Conservation (phyloP, 108 stramenopile species). For the Nannochloropsis oceanica region DNA sequence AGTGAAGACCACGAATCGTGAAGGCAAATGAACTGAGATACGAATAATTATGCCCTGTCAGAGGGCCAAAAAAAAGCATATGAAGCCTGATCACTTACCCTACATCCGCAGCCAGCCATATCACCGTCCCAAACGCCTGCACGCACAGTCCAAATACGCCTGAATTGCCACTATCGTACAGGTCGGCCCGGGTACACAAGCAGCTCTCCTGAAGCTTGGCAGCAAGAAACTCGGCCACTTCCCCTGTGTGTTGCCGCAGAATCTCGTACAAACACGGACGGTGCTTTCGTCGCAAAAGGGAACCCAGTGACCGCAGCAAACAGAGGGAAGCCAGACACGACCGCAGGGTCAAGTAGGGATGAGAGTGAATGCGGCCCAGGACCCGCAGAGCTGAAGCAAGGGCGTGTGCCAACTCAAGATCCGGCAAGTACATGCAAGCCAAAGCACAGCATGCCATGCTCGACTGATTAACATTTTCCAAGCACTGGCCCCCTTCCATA, state of each 20-base stretch:
- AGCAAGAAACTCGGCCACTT: background rate
- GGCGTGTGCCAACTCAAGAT: background rate
- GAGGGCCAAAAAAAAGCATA: background rate
- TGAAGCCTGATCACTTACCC: background rate
- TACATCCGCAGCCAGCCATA: background rate
- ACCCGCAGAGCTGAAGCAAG: background rate
- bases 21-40: too few species aligned
- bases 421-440: background rate
- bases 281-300: background rate
- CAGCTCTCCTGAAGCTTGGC: background rate
- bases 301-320: background rate
- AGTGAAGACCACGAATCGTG: too few species aligned
- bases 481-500: background rate
- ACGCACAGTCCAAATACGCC: background rate
- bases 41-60: too few species aligned
- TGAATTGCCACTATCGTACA: background rate
- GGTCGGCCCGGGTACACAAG: background rate
- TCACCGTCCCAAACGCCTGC: background rate
- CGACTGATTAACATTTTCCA: background rate
- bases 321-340: background rate
- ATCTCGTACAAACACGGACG: background rate
- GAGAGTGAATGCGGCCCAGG: background rate
- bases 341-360: background rate
- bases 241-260: background rate
- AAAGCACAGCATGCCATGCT: background rate